Conservation (phyloP, 805 yeast species). For the Schizosaccharomyces osmophilus region DNA sequence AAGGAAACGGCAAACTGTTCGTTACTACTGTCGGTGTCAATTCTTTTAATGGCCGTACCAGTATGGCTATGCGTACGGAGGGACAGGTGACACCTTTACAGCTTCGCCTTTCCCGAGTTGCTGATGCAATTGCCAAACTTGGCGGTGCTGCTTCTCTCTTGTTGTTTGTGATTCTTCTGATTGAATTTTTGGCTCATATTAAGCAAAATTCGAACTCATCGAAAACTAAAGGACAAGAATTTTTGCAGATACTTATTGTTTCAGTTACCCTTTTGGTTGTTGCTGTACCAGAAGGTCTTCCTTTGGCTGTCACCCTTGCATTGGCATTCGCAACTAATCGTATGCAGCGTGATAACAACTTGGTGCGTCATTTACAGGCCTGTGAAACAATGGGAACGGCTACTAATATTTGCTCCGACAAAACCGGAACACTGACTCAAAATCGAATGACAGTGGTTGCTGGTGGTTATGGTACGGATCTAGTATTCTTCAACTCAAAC, state of each 20-base stretch:
- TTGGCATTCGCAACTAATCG: constrained; percentile 94
- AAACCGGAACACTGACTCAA: constrained; percentile 91
- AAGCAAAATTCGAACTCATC: constrained; percentile 25
- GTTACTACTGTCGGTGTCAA: constrained; percentile 78
- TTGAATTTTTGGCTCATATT: constrained; percentile 43
- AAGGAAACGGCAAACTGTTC: constrained; percentile 66
- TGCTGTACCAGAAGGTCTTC: constrained; percentile 98
- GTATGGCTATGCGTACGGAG: constrained; percentile 54
- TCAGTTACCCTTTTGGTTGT: constrained; percentile 85
- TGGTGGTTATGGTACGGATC: constrained; percentile 34
- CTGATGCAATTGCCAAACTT: constrained; percentile 85
- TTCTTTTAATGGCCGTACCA: constrained; percentile 78
- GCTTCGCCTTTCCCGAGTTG: constrained; percentile 50
- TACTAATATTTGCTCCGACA: constrained; percentile 88
- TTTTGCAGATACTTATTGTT: constrained; percentile 66
- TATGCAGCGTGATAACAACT: constrained; percentile 87
- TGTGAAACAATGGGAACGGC: constrained; percentile 99
- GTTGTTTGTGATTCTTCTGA: constrained; percentile 56
- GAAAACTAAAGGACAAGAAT: constrained; percentile 61
- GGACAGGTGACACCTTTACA: constrained; percentile 77
- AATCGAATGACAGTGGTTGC: constrained; percentile 76
- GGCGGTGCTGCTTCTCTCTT: constrained; percentile 68
- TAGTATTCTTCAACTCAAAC: constrained; percentile 17
- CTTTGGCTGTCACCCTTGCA: constrained; percentile 88
- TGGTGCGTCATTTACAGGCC: constrained; percentile 77